A percentile compares a stretch with the other conserved stretches of the same genome.
Evolutionary conservation across 1,284 basidiomycete genomes (phyloP).

Genomic region (Puccinia horiana): DNA sequence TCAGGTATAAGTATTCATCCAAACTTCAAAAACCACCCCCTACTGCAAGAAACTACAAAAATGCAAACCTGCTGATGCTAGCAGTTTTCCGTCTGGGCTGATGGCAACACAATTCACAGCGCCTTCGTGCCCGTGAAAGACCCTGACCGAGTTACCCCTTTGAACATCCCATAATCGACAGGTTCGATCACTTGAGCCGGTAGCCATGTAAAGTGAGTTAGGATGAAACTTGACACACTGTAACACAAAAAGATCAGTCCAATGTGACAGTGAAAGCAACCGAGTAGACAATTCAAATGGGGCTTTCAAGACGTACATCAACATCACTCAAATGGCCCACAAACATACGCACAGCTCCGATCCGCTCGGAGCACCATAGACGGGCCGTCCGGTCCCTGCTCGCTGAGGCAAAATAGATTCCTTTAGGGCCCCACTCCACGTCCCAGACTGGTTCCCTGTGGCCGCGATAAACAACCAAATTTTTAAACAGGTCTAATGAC

Average conservation of each 20-base stretch:
- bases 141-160: constrained; percentile 83
- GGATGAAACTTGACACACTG: constrained; percentile 96
- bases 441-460: constrained; percentile 99
- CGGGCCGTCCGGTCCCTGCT: constrained; percentile 91
- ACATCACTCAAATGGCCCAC: constrained; percentile 96
- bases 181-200: constrained; percentile 93
- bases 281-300: constrained; percentile 34
- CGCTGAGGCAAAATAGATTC: constrained; percentile 96
- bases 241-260: background rate
- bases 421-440: constrained; percentile 95
- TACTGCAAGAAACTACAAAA: background rate
- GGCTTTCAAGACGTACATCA: constrained; percentile 69
- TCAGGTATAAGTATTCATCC: constrained; percentile 9
- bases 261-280: background rate
- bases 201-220: constrained; percentile 94
- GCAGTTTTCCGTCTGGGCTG: constrained; percentile 87
- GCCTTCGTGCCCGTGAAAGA: constrained; percentile 94
- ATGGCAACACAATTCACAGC: constrained; percentile 83
- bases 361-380: constrained; percentile 92
- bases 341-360: constrained; percentile 84
- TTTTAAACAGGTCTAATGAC: constrained; percentile 92
- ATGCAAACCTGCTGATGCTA: constrained; percentile 79
- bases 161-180: constrained; percentile 99
- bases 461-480: constrained; percentile 89
- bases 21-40: background rate